Percentiles rank a stretch among this genome's conserved stretches.
Conservation (phyloP, 106 monocot genomes). For the Amphibolis antarctica region DNA sequence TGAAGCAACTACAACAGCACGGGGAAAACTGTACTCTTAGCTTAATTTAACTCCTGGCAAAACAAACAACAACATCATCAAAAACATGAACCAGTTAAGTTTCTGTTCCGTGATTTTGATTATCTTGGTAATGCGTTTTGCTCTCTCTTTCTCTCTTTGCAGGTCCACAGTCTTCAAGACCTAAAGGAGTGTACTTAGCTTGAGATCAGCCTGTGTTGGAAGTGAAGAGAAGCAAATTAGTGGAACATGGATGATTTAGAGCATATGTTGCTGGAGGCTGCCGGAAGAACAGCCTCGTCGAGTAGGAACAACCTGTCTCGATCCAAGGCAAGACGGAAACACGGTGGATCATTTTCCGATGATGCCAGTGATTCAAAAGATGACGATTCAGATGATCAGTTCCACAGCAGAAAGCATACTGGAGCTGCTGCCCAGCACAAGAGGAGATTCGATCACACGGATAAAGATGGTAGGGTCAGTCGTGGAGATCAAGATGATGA, state of each 20-base stretch:
- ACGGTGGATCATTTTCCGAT: conserved; percentile 38
- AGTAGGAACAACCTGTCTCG: conserved; percentile 33
- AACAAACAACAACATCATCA: too few relatives aligned
- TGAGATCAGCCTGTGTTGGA: too few relatives aligned
- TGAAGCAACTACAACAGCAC: too few relatives aligned
- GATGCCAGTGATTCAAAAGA: conserved; percentile 49
- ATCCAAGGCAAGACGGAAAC: conserved; percentile 24
- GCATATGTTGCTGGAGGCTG: conserved; percentile 62
- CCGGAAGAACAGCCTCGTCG: conserved; percentile 58
- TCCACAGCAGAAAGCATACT: conserved; percentile 25
- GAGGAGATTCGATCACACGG: conserved; percentile 39
- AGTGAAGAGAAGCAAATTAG: neutral
- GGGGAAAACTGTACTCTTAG: too few relatives aligned
- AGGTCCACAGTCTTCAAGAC: too few relatives aligned
- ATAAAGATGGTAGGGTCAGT: conserved; percentile 23
- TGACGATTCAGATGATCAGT: conserved; percentile 42
- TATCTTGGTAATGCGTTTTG: too few relatives aligned
- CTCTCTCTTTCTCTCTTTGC: too few relatives aligned
- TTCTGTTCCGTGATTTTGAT: too few relatives aligned
- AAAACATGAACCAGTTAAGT: too few relatives aligned
- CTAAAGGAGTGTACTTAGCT: too few relatives aligned
- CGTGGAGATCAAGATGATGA: conserved; percentile 20
- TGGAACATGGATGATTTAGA: conserved; percentile 51
- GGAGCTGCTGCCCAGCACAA: conserved; percentile 39
- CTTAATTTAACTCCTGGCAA: too few relatives aligned